Evolutionary conservation across 495 filamentous ascomycete species (phyloP), one percentile per base, ranked within the genome.

Genomic region (Apodospora peruviana): DNA sequence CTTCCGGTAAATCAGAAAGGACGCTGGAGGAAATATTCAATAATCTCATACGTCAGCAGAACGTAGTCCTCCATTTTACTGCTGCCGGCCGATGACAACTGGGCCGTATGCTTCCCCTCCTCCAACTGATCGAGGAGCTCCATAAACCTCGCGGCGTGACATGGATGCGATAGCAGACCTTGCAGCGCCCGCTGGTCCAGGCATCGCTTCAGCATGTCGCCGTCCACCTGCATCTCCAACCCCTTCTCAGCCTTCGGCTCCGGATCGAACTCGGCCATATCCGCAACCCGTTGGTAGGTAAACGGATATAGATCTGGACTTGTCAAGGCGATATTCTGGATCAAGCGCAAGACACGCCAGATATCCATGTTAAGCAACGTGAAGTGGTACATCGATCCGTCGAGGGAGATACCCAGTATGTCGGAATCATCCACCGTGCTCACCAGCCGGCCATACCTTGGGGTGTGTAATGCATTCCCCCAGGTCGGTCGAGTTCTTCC

Each of bases 301-400:
- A 52, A 52, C n/a, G 51, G 53, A 35, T 35, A 58, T 25, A 64
- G 38, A 53, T 59, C 50, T 18, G 49, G 42, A 27, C 47, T 58
- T 34, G 53, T 50, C 8, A 53, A 40, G 44, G 76, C 79, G 34
- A 88, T 51, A 48, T 83, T 81, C 47, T 86, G 79, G 20, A 90
- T 55, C 48, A 84, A 77, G 39, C 70, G 65, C 2, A 90, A 70
- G 35, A 90, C 66, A n/a, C 69, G 66, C 77, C 79, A 83, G 23
- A 77, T 68, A 16, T 76, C 62, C 43, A 73, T 61, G 1, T 63
- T 55, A 0, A 90, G 57, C 12, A 81, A 59, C n/a, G 74, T 68
- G 47, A 90, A 78, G 23, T 82, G 76, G 46, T 76, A 74, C 14
- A 90, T 53, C 0, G 82, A 76, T 3, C 87, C 87, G 56, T 86